Base-by-base conservation (phyloP, 2,329 filamentous ascomycete species). In the Aspergillus pseudoglaucus region DNA sequence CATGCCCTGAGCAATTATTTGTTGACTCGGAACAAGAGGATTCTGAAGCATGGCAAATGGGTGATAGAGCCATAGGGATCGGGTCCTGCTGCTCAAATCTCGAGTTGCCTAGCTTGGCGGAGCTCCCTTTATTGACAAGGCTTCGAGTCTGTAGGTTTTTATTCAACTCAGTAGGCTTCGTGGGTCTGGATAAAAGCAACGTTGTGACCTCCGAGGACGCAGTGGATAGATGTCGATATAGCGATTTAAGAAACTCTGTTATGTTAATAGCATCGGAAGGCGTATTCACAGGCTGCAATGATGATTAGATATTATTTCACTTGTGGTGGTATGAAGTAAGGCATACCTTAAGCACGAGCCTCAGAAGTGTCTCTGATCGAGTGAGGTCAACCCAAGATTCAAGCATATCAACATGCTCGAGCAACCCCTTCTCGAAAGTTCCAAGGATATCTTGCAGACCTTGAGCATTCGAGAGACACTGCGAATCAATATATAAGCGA, bases 1-100 rank as follows among this genome's bases (percentile, higher is more conserved):
- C 93, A 68, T 93, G 90, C 47, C 85, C 83, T 12, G 86, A 88
- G 77, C 93, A 98, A 64, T 82, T 82, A 59, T 82, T 79, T 2
- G 93, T 98, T 37, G 73, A 75, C 48, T 77, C 76, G 44, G 78
- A 71, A 71, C 91, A 97, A 48, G 78, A 74, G 37, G 83, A 81
- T 57, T 82, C 71, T 2, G 83, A 84, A 45, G 75, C 66, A 75
- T 94, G 91, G 77, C 91, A 97, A 41, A 81, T 70, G 6, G 87
- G 85, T 42, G 90, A 76, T 20, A 81, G 72, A 47, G 77, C 76
- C 27, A 68, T 68, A 59, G 51, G 68, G 61, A 49, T 70, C 22
- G 67, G 47, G 38, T 41, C 35, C 10, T 46, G 40, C 23, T 40
- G 37, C 15, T 46, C 33, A 22, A 42, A 46, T 37, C 15, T 20